Evolutionary conservation across 1,284 basidiomycete species (phyloP).

Genomic region (Cutaneotrichosporon sp.): DNA sequence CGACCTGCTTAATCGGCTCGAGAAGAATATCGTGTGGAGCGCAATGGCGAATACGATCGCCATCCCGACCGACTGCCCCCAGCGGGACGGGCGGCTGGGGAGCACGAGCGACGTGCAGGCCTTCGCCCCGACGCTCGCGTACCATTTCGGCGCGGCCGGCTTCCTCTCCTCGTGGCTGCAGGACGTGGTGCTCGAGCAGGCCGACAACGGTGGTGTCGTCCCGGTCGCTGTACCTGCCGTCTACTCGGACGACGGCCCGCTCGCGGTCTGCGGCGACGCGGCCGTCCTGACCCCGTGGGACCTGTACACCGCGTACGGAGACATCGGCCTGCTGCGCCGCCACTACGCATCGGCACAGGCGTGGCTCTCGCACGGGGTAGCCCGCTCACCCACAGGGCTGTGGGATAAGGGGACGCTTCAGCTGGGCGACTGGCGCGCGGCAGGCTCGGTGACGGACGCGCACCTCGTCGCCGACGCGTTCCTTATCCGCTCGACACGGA

Average conservation of each 20-base stretch:
- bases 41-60: conserved; percentile 33
- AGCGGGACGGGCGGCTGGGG: conserved; percentile 41
- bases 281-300: conserved; percentile 28
- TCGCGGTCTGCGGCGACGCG: conserved; percentile 18
- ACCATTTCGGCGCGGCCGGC: conserved; percentile 29
- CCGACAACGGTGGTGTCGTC: conserved; percentile 9
- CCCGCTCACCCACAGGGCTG: too few species aligned
- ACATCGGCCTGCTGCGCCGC: too few species aligned
- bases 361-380: too few species aligned
- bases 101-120: conserved; percentile 43
- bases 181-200: conserved; percentile 30
- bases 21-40: conserved; percentile 34
- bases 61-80: conserved; percentile 42
- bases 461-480: conserved; percentile 33
- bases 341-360: too few species aligned
- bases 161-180: conserved; percentile 34
- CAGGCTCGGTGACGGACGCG: conserved; percentile 26
- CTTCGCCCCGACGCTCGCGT: conserved; percentile 34
- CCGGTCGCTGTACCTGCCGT: conserved; percentile 31
- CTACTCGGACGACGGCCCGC: too few species aligned
- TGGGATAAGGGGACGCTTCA: conserved; percentile 7
- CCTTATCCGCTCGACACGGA: conserved; percentile 26
- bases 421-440: conserved; percentile 33
- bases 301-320: conserved; percentile 26
- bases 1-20: conserved; percentile 27